Percentiles rank a stretch among this genome's conserved stretches.
Evolutionary conservation across 2,329 filamentous ascomycete genomes (phyloP).

Genomic region (Aureobasidium musti): DNA sequence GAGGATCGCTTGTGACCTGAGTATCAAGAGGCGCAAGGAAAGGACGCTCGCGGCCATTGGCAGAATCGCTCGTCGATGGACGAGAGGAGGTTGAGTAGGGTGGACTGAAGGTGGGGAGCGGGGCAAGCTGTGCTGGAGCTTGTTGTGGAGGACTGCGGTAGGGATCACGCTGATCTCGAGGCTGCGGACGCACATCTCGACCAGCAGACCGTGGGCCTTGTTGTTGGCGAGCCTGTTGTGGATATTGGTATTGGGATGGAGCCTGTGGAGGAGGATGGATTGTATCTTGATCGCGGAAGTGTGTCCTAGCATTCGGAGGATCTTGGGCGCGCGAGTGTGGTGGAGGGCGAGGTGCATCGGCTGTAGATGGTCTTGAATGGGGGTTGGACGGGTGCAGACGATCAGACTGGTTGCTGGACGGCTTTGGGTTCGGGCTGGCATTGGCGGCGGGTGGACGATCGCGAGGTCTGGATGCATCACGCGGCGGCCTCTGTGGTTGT

Average conservation of each 20-base stretch:
- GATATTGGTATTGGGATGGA: background rate
- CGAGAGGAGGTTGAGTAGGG: slow-evolving; percentile 7
- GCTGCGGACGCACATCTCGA: background rate
- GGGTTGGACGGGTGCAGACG: background rate
- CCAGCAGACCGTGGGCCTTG: background rate
- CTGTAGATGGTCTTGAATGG: slow-evolving; percentile 8
- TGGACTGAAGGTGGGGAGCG: slow-evolving; percentile 2
- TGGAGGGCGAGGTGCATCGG: slow-evolving; percentile 16
- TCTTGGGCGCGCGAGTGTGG: slow-evolving; percentile 4
- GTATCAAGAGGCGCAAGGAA: slow-evolving; percentile 18
- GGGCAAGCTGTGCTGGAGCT: slow-evolving; percentile 3
- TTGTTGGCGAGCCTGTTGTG: background rate
- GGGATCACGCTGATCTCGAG: slow-evolving; percentile 9
- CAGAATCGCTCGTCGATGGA: slow-evolving; percentile 21
- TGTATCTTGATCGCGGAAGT: background rate
- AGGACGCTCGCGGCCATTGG: slow-evolving; percentile 7
- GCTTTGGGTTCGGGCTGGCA: background rate
- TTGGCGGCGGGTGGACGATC: background rate
- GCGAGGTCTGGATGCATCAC: slow-evolving; percentile 4
- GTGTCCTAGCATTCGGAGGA: background rate
- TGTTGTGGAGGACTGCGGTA: slow-evolving; percentile 8
- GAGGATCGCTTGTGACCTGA: background rate
- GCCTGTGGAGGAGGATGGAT: background rate
- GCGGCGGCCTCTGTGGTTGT: slow-evolving; percentile 1
- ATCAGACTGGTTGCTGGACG: background rate